A percentile compares a stretch with the other conserved stretches of the same genome.
Evolutionary conservation across 2,329 filamentous ascomycete genomes (phyloP).

Genomic region (Boeremia exigua): DNA sequence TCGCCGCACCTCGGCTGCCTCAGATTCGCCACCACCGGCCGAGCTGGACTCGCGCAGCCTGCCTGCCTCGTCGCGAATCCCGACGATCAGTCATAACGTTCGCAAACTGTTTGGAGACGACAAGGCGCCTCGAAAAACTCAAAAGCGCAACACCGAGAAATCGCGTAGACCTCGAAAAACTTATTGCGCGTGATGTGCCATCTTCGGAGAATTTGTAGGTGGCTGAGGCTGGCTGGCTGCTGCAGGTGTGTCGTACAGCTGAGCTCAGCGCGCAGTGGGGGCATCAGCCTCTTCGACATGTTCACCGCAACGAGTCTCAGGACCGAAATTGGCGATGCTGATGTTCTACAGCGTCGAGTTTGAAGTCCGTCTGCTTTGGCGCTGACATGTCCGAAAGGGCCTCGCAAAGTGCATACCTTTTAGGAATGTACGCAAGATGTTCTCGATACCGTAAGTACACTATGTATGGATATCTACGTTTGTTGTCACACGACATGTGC

Average conservation of each 20-base stretch:
- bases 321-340: background rate
- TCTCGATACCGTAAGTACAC: too few relatives aligned
- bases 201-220: background rate
- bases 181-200: background rate
- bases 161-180: background rate
- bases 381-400: too few relatives aligned
- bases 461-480: too few relatives aligned
- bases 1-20: slow-evolving; percentile 10
- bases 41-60: background rate
- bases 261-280: slow-evolving; percentile 1
- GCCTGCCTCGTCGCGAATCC: slow-evolving; percentile 3
- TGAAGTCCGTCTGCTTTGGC: background rate
- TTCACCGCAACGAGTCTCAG: slow-evolving; percentile 3
- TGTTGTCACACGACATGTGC: too few relatives aligned
- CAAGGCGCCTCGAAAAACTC: background rate
- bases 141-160: background rate
- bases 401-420: too few relatives aligned
- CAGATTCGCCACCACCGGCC: background rate
- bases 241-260: background rate
- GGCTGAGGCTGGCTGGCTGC: background rate
- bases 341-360: background rate
- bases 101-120: background rate
- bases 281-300: background rate
- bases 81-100: background rate
- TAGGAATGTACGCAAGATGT: too few relatives aligned